Base-by-base conservation (phyloP, 2,329 filamentous ascomycete species). In the Microcyclospora pomicola region DNA sequence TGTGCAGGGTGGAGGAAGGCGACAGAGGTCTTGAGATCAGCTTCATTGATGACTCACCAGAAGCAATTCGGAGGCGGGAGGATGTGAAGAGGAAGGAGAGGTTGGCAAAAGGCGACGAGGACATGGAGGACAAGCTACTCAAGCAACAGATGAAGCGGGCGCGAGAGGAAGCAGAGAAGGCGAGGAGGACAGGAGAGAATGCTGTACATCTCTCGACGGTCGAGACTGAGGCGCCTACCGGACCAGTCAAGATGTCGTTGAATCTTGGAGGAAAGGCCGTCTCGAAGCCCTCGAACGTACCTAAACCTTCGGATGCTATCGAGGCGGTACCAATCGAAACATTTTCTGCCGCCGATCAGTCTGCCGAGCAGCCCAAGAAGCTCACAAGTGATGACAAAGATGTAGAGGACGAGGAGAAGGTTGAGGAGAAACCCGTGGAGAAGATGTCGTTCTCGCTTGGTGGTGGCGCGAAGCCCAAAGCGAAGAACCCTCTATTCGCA, bases 11-110 rank as follows among this genome's bases (percentile, higher is more conserved):
- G 0, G 86, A 96, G 59, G 88, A 96, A 59, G 84, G 78, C 31
- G 77, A 82, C 45, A 88, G 94, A 59, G 91, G 84, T 0, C 52
- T 96, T 31, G 81, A 86, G 52, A 77, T 98, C 38, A 71, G 80
- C 1, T 98, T 87, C 83, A 79, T 95, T 41, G 88, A 98, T 54
- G 85, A 88, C 51, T 87, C 80, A 28, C 84, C 86, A 0, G 88
- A 94, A 39, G 84, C 86, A 1, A 63, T 96, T 46, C 70, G 75
- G 49, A 67, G 87, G 36, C 75, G 83, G 44, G 88, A 95, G 47
- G 84, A 84, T 16, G 69, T 95, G 35, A 68, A 79, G 48, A 77
- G 80, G 55, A 88, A 85, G 59, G 87, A 95, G 59, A 73, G 82
- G 39, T 78, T 87, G 59, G 87, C 95, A 51, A 83, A 82, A 49